phyloP scores from a whole-genome alignment of 2,329 filamentous ascomycete genomes.

The Colletotrichum sp. region DNA sequence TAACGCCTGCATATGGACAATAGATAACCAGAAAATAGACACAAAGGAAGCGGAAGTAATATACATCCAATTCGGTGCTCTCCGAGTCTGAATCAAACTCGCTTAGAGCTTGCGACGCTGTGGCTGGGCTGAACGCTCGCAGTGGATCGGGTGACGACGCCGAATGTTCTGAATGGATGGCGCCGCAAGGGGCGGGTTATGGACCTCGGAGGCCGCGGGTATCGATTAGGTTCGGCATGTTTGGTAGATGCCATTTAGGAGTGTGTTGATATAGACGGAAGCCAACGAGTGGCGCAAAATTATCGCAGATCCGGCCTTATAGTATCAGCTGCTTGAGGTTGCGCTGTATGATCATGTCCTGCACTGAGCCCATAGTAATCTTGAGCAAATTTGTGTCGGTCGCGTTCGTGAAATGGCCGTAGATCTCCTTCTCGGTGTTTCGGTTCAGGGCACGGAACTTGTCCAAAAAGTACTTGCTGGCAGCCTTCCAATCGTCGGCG shows the following conservation, averaged over 20 bases:
- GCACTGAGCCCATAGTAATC: constrained; percentile 85
- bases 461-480: constrained; percentile 82
- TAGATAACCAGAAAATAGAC: constrained; percentile 14
- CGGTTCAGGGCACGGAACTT: constrained; percentile 81
- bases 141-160: background rate
- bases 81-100: background rate
- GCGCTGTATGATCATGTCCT: constrained; percentile 87
- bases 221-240: constrained; percentile 16
- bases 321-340: constrained; percentile 82
- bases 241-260: background rate
- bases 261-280: background rate
- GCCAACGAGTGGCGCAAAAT: background rate
- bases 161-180: background rate
- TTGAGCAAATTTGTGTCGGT: constrained; percentile 78
- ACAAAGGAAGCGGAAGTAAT: constrained; percentile 12
- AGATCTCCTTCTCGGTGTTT: constrained; percentile 67
- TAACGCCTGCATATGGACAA: constrained; percentile 20
- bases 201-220: constrained; percentile 5
- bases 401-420: constrained; percentile 67
- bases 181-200: background rate
- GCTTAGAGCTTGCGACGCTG: background rate
- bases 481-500: constrained; percentile 73
- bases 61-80: constrained; percentile 7
- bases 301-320: constrained; percentile 41
- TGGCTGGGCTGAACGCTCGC: background rate